Conservation (phyloP, 371 early-diverging fungal genomes). For the Nematocida sp. region DNA sequence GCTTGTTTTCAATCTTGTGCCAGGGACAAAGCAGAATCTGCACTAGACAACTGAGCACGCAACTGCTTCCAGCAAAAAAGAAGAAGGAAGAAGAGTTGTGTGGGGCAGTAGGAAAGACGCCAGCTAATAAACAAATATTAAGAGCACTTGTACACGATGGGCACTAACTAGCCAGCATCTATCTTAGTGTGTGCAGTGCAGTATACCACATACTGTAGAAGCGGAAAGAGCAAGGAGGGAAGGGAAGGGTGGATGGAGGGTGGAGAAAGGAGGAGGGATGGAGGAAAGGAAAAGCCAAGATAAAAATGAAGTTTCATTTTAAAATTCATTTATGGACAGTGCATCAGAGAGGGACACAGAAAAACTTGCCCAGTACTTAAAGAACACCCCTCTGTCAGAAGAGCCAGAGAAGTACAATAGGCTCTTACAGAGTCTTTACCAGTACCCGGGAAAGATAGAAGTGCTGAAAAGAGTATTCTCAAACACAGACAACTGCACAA, state of each 20-base stretch:
- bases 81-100: too few relatives aligned
- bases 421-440: conserved; percentile 4
- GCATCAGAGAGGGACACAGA: conserved; percentile 41
- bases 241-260: too few relatives aligned
- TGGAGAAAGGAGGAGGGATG: too few relatives aligned
- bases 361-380: not conserved
- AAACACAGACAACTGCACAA: conserved; percentile 31
- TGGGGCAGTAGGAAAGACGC: too few relatives aligned
- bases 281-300: too few relatives aligned
- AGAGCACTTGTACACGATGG: too few relatives aligned
- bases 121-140: too few relatives aligned
- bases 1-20: conserved; percentile 59
- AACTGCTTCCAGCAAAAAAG: not conserved
- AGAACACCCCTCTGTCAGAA: not conserved
- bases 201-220: too few relatives aligned
- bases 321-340: not conserved
- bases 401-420: conserved; percentile 44
- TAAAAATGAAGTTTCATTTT: not conserved
- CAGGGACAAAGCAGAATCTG: conserved; percentile 64
- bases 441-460: conserved; percentile 7
- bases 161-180: too few relatives aligned
- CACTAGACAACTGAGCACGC: too few relatives aligned
- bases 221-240: too few relatives aligned
- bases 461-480: conserved; percentile 15
- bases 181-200: too few relatives aligned